A percentile compares a stretch with the other conserved stretches of the same genome.
Evolutionary conservation across 176 grass and related monocot species (phyloP).

Genomic region (Bolboschoenus planiculmis): DNA sequence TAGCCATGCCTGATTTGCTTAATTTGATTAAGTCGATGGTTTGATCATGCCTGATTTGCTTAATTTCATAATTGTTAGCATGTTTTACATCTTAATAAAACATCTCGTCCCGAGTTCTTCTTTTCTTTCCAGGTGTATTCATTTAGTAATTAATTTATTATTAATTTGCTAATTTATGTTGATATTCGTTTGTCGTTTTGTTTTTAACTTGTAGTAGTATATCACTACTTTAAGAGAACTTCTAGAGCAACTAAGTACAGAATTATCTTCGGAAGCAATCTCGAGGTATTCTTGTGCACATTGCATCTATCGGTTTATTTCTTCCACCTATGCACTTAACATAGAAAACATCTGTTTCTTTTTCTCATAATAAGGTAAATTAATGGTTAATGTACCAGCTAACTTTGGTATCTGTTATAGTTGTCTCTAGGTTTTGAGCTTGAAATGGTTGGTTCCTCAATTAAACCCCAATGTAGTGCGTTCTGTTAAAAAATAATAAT

Average conservation of each 20-base stretch:
- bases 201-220: slow-evolving; percentile 54
- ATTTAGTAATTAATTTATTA: slow-evolving; percentile 2
- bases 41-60: too few relatives aligned
- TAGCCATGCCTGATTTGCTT: too few relatives aligned
- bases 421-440: not conserved
- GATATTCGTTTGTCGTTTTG: slow-evolving; percentile 10
- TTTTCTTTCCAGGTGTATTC: not conserved
- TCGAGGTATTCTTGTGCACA: slow-evolving; percentile 34
- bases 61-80: not conserved
- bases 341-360: not conserved
- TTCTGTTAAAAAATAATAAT: not conserved
- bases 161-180: not conserved
- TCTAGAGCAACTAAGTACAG: slow-evolving; percentile 74
- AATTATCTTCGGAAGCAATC: slow-evolving; percentile 55
- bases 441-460: not conserved
- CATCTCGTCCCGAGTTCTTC: not conserved
- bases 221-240: slow-evolving; percentile 80
- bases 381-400: not conserved
- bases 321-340: not conserved
- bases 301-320: slow-evolving; percentile 6
- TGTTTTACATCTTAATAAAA: not conserved
- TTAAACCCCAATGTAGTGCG: not conserved
- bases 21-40: too few relatives aligned
- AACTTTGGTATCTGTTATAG: not conserved
- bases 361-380: not conserved